Evolutionary conservation across 768 basidiomycete species (phyloP).

Genomic region (Leccinum longicurvipes): DNA sequence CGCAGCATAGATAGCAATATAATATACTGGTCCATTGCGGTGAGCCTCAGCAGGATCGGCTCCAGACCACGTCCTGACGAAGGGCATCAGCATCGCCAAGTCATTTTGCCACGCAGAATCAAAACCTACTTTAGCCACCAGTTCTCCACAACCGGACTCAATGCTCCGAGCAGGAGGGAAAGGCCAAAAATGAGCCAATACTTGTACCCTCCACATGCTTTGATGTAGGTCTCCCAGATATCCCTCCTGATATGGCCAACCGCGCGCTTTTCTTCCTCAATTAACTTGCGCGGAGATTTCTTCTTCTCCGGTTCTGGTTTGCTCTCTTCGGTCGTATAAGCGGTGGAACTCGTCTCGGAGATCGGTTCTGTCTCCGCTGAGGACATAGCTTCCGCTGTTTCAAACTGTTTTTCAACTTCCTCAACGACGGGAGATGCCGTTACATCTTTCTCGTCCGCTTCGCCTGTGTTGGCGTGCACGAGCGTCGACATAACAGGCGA

Average conservation of each 20-base stretch:
- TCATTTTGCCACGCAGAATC: not conserved
- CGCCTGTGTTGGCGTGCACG: constrained; percentile 52
- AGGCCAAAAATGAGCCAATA: constrained; percentile 60
- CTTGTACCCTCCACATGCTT: constrained; percentile 44
- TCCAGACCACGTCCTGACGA: constrained; percentile 54
- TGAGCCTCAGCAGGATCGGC: constrained; percentile 39
- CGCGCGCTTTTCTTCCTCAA: constrained; percentile 82
- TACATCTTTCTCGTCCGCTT: constrained; percentile 42
- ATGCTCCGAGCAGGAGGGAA: constrained; percentile 51
- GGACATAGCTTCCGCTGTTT: constrained; percentile 21
- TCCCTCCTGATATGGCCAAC: constrained; percentile 64
- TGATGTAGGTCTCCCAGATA: constrained; percentile 62
- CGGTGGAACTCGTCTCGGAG: constrained; percentile 46
- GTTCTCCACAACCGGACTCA: constrained; percentile 69
- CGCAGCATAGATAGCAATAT: constrained; percentile 59
- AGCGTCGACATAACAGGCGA: constrained; percentile 66
- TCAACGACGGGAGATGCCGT: constrained; percentile 10
- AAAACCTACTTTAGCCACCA: constrained; percentile 57
- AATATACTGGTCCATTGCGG: constrained; percentile 43
- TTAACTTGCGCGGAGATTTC: constrained; percentile 72
- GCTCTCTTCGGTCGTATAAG: constrained; percentile 34
- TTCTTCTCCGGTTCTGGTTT: constrained; percentile 42
- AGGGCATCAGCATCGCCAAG: constrained; percentile 25
- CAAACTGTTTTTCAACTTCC: not conserved
- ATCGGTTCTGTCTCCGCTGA: constrained; percentile 18